Conservation (phyloP, 1,284 basidiomycete species). For the Austroboletus novae-zelandiae region DNA sequence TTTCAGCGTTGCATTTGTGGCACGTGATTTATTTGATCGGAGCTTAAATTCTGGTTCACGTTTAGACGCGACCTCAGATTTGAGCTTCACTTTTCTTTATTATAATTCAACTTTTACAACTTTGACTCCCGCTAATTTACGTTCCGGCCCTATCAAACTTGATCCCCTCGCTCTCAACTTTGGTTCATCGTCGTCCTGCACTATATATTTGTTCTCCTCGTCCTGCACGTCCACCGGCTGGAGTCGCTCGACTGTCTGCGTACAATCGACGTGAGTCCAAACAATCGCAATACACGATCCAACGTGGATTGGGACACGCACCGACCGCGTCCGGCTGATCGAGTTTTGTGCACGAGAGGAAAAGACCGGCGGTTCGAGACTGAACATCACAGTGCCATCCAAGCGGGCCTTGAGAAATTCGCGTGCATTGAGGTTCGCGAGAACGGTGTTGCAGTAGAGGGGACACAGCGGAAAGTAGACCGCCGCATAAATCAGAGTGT, state of each 20-base stretch:
- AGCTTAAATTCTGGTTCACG: too few relatives aligned
- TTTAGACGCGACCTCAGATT: too few relatives aligned
- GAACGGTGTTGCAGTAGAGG: slow-evolving; percentile 8
- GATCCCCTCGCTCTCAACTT: background rate
- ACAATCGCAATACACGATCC: background rate
- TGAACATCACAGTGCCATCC: background rate
- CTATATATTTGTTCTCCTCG: background rate
- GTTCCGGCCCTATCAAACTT: background rate
- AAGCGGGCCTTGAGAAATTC: background rate
- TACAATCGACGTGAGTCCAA: background rate
- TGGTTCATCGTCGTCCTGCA: background rate
- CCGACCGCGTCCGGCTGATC: too few relatives aligned
- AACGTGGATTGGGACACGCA: background rate
- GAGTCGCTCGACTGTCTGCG: background rate
- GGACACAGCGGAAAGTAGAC: slow-evolving; percentile 6
- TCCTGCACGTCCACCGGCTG: background rate
- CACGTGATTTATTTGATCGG: too few relatives aligned
- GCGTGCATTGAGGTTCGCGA: slow-evolving; percentile 8
- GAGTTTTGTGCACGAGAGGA: background rate
- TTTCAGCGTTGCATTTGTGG: too few relatives aligned
- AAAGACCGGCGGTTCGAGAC: background rate
- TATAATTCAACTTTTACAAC: too few relatives aligned
- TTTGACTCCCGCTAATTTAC: too few relatives aligned
- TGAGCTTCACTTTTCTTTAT: too few relatives aligned
- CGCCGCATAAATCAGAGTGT: slow-evolving; percentile 3